Conservation (phyloP, 306 rosid species). For the Medicago lupulina region DNA sequence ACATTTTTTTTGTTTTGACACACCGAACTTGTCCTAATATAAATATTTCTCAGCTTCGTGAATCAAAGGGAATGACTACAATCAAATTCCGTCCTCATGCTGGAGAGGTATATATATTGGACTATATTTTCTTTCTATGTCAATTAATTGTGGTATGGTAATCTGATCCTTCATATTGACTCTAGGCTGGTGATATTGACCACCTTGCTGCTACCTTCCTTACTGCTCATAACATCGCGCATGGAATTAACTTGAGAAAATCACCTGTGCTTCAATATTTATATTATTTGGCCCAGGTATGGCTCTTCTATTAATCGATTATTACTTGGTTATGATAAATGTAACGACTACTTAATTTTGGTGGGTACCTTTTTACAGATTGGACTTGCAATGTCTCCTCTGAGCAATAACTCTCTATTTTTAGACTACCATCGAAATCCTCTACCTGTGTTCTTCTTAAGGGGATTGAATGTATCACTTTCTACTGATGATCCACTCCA, state of each 20-base stretch:
- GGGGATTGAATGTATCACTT: conserved; percentile 96
- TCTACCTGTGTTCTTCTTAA: conserved; percentile 82
- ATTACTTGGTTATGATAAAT: conserved; percentile 39
- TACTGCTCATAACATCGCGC: conserved; percentile 84
- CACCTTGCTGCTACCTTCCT: conserved; percentile 98
- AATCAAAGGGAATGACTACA: conserved; percentile 93
- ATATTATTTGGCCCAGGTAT: conserved; percentile 90
- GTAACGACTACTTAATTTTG: conserved; percentile 4
- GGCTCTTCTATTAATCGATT: conserved; percentile 23
- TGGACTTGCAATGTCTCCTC: conserved; percentile 98
- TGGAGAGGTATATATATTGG: conserved; percentile 76
- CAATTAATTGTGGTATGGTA: conserved; percentile 22
- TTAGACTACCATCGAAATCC: conserved; percentile 98
- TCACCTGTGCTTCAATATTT: conserved; percentile 94
- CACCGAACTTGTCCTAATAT: conserved; percentile 38
- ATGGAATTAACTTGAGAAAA: conserved; percentile 95
- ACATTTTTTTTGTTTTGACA: conserved; percentile 4
- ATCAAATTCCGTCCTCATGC: conserved; percentile 98
- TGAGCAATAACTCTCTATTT: conserved; percentile 94
- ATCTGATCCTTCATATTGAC: conserved; percentile 39
- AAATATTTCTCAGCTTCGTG: conserved; percentile 84
- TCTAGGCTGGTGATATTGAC: conserved; percentile 97
- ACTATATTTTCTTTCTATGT: conserved; percentile 32
- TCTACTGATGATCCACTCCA: conserved; percentile 99
- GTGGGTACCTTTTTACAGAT: conserved; percentile 54